These are phyloP conservation scores for Trichosporon sp. DNA, from an alignment of 1,284 basidiomycete genomes.

Conservation along the genomic window DNA sequence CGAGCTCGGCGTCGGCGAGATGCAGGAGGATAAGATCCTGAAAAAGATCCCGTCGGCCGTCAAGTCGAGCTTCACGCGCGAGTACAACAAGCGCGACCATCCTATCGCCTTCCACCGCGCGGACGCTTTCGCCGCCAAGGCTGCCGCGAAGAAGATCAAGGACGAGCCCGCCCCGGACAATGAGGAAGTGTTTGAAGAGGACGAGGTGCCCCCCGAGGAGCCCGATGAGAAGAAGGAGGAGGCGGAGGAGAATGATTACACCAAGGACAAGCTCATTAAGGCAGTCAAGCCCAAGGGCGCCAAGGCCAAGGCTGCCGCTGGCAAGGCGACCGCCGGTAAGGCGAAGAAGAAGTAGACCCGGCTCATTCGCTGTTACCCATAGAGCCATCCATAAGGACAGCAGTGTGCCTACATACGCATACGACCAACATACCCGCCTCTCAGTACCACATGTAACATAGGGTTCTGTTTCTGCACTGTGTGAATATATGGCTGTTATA, in stretches of 20 bases:
- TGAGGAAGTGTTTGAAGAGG: constrained; percentile 75
- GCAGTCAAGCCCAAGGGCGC: constrained; percentile 56
- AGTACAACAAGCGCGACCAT: constrained; percentile 83
- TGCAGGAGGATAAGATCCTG: constrained; percentile 70
- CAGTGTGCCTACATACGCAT: neutral
- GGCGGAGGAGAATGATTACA: constrained; percentile 57
- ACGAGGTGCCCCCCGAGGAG: constrained; percentile 53
- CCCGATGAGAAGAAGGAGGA: constrained; percentile 56
- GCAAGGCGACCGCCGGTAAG: constrained; percentile 15
- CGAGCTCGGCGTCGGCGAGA: constrained; percentile 84
- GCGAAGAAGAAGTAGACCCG: constrained; percentile 27
- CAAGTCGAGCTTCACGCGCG: constrained; percentile 83
- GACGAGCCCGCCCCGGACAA: constrained; percentile 71
- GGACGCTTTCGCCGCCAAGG: constrained; percentile 65
- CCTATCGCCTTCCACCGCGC: constrained; percentile 90
- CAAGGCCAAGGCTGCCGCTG: constrained; percentile 25
- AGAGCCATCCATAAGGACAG: neutral
- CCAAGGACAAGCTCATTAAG: constrained; percentile 64
- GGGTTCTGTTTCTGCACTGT: constrained; percentile 1
- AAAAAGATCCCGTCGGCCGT: constrained; percentile 82
- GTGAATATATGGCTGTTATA: neutral
- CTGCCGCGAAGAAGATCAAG: constrained; percentile 70
- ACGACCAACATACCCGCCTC: constrained; percentile 3
- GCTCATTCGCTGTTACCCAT: neutral
- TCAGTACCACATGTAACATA: neutral